Evolutionary conservation across 2,329 filamentous ascomycete genomes (phyloP).

Genomic region (Alternaria tenuissima): DNA sequence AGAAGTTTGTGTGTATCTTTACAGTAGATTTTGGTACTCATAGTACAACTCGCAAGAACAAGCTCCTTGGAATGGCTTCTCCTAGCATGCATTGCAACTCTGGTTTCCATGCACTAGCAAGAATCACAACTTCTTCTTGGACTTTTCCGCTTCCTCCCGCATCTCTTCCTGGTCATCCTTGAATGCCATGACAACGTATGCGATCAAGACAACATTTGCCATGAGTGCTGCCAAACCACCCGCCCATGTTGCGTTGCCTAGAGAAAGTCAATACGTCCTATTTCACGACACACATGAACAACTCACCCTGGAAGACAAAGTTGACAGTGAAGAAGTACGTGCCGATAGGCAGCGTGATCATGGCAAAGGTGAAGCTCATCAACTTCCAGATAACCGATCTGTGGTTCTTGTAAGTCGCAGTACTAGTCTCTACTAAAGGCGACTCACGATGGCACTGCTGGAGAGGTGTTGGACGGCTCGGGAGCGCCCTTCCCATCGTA

Average conservation of each 20-base stretch:
- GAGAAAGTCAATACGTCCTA: slow-evolving; percentile 14
- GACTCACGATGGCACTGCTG: slow-evolving; percentile 81
- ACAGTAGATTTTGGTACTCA: no score
- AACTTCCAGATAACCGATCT: slow-evolving; percentile 91
- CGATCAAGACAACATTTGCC: slow-evolving; percentile 88
- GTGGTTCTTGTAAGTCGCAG: slow-evolving; percentile 13
- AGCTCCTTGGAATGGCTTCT: not conserved
- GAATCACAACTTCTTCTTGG: slow-evolving; percentile 46
- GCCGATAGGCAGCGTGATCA: slow-evolving; percentile 86
- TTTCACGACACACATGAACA: not conserved
- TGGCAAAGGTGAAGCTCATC: slow-evolving; percentile 86
- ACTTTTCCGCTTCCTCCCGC: slow-evolving; percentile 55
- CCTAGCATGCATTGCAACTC: not conserved
- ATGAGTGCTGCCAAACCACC: slow-evolving; percentile 86
- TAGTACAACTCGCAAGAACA: not conserved
- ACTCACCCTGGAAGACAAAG: slow-evolving; percentile 76
- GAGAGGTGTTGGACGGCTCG: slow-evolving; percentile 75
- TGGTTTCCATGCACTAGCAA: not conserved
- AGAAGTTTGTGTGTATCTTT: not conserved
- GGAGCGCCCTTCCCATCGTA: slow-evolving; percentile 39
- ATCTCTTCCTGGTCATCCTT: slow-evolving; percentile 74
- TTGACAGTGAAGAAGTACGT: slow-evolving; percentile 87
- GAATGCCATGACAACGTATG: slow-evolving; percentile 92
- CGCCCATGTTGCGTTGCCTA: slow-evolving; percentile 88
- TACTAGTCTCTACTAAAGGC: not conserved